phyloP scores from a whole-genome alignment of 1,139 yeast species.

The Diutina scorzettiae region DNA sequence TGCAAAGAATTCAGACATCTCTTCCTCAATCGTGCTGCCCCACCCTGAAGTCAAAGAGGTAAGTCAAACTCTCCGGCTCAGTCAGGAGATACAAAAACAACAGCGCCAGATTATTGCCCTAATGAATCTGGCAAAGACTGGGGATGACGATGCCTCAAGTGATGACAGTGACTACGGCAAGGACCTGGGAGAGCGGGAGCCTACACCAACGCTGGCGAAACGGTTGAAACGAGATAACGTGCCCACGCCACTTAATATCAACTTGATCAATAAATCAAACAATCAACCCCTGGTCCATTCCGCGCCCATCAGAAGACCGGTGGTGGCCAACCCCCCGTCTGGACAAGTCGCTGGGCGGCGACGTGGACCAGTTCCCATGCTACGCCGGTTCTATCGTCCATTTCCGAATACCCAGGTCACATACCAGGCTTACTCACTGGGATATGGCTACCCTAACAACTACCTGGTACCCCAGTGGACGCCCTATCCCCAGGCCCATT shows the following conservation, averaged over 20 bases:
- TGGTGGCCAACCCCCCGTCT: neutral
- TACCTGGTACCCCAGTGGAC: conserved; percentile 3
- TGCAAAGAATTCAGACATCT: neutral
- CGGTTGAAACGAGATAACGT: conserved; percentile 3
- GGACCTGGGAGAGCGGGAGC: neutral
- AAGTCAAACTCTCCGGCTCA: neutral
- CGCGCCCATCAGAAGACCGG: neutral
- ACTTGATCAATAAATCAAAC: neutral
- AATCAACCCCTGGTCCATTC: conserved; percentile 1
- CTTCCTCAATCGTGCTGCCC: neutral
- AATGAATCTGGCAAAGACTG: neutral
- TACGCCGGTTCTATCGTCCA: conserved; percentile 1
- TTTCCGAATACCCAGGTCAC: conserved; percentile 3
- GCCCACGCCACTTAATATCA: conserved; percentile 2
- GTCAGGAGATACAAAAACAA: neutral
- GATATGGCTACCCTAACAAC: neutral
- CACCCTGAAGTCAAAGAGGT: neutral
- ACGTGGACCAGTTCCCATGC: too few species aligned
- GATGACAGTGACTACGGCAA: neutral
- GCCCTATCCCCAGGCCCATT: neutral
- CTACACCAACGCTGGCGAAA: neutral
- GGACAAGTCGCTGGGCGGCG: too few species aligned
- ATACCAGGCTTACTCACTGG: conserved; percentile 1
- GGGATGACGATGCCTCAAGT: neutral
- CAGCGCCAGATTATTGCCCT: conserved; percentile 3